A percentile compares a stretch with the other conserved stretches of the same genome.
phyloP scores from a whole-genome alignment of 768 basidiomycete genomes.

The Podaxis sp. region DNA sequence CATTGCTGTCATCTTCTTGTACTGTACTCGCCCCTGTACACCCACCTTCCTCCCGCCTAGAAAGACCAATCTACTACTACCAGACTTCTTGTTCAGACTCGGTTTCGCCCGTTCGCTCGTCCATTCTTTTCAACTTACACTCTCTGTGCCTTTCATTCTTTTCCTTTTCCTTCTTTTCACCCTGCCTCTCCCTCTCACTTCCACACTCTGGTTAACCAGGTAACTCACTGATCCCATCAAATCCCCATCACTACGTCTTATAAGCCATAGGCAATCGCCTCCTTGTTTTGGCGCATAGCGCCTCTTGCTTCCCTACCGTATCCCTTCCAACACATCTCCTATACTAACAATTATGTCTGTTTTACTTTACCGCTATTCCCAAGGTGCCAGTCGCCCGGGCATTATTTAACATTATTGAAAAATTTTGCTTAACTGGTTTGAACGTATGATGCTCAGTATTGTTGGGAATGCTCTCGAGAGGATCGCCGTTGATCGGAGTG shows the following conservation, averaged over 20 bases:
- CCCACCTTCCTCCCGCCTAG: not conserved
- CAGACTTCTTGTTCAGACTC: conserved; percentile 8
- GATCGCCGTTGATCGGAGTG: not conserved
- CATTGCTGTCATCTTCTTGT: conserved; percentile 3
- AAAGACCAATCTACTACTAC: conserved; percentile 9
- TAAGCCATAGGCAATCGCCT: conserved; percentile 21
- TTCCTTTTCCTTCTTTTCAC: not conserved
- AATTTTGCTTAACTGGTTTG: not conserved
- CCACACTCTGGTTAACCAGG: conserved; percentile 1
- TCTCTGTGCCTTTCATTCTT: conserved; percentile 3
- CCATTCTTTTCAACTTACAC: conserved; percentile 2
- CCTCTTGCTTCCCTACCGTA: not conserved
- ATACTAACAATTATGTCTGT: not conserved
- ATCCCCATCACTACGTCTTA: conserved; percentile 4
- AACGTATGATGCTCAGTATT: not conserved
- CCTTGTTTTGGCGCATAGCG: conserved; percentile 10
- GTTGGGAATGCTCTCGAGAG: not conserved
- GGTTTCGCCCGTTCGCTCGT: conserved; percentile 6
- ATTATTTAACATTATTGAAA: conserved; percentile 15
- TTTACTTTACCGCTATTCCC: not conserved
- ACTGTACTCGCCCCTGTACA: conserved; percentile 8
- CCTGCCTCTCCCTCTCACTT: not conserved
- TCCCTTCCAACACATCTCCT: not conserved
- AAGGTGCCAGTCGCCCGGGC: not conserved
- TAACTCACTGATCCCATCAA: conserved; percentile 2